phyloP scores from a whole-genome alignment of 2,329 filamentous ascomycete genomes.

The Ophiostoma himal-ulmi region DNA sequence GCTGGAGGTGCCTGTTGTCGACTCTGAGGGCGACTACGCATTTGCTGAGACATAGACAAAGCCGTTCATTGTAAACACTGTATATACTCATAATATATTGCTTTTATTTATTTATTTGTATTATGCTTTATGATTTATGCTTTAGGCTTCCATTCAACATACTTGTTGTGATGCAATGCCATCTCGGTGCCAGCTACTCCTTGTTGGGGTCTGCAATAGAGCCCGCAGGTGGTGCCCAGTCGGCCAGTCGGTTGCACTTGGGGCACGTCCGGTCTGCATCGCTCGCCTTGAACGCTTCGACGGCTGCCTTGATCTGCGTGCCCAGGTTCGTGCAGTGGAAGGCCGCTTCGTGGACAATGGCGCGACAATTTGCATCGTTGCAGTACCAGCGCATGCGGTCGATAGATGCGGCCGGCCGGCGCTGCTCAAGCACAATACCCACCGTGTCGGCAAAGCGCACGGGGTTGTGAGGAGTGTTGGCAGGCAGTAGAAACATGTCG shows the following conservation, averaged over 20 bases:
- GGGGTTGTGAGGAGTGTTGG: slow-evolving; percentile 94
- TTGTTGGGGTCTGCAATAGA: slow-evolving; percentile 56
- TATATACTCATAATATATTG: slow-evolving; percentile 8
- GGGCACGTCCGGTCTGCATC: slow-evolving; percentile 67
- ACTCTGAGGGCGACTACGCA: slow-evolving; percentile 69
- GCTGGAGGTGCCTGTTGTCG: slow-evolving; percentile 77
- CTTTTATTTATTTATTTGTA: background rate
- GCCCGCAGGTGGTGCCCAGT: slow-evolving; percentile 55
- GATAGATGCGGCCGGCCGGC: slow-evolving; percentile 60
- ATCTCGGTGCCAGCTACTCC: slow-evolving; percentile 25
- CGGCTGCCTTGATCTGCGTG: slow-evolving; percentile 88
- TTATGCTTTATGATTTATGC: background rate
- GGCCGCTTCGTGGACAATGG: slow-evolving; percentile 73
- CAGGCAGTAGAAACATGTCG: slow-evolving; percentile 85
- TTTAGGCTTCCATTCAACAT: background rate
- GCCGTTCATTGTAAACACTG: slow-evolving; percentile 5
- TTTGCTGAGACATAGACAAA: slow-evolving; percentile 61
- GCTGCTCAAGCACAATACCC: slow-evolving; percentile 88
- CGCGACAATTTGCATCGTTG: slow-evolving; percentile 48
- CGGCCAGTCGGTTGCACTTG: slow-evolving; percentile 61
- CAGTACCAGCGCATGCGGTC: slow-evolving; percentile 84
- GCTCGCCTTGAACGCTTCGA: slow-evolving; percentile 68
- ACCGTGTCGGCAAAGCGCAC: slow-evolving; percentile 90
- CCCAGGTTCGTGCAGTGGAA: slow-evolving; percentile 90
- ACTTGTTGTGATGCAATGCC: background rate